These are phyloP conservation scores for Annulohypoxylon maeteangense DNA, from an alignment of 495 filamentous ascomycete genomes.

Conservation along the genomic window DNA sequence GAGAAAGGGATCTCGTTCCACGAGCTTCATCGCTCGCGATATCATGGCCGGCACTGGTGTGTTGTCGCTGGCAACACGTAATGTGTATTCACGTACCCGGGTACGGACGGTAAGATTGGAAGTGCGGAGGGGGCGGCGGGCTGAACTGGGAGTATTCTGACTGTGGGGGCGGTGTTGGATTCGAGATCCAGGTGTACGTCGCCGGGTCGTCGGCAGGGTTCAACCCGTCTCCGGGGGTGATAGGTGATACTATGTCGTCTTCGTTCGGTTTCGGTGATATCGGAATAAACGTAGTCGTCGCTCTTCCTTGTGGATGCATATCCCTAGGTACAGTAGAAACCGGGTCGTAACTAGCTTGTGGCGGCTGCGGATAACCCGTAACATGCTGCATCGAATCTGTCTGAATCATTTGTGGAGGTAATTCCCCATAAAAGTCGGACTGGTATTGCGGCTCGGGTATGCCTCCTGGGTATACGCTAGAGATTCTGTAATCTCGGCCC, in stretches of 20 bases:
- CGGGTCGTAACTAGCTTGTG: slow-evolving; percentile 15
- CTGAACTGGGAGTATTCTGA: slow-evolving; percentile 46
- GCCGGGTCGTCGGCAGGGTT: slow-evolving; percentile 44
- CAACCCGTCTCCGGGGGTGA: slow-evolving; percentile 33
- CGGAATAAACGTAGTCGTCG: slow-evolving; percentile 32
- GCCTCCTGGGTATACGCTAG: slow-evolving; percentile 32
- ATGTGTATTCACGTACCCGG: slow-evolving; percentile 31
- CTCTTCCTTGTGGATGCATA: slow-evolving; percentile 11
- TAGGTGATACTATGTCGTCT: slow-evolving; percentile 46
- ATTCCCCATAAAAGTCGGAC: slow-evolving; percentile 48
- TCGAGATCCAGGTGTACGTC: slow-evolving; percentile 46
- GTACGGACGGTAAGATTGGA: slow-evolving; percentile 44
- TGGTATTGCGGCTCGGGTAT: slow-evolving; percentile 39
- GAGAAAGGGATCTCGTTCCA: slow-evolving; percentile 1
- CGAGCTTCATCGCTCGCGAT: neutral
- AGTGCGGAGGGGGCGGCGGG: slow-evolving; percentile 43
- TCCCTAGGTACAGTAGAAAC: slow-evolving; percentile 11
- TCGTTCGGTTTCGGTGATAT: slow-evolving; percentile 33
- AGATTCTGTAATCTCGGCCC: slow-evolving; percentile 12
- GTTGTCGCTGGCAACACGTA: neutral
- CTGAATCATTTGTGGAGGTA: slow-evolving; percentile 45
- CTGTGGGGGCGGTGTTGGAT: slow-evolving; percentile 45
- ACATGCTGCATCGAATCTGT: slow-evolving; percentile 35
- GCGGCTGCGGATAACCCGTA: slow-evolving; percentile 30
- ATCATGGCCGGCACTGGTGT: neutral